Evolutionary conservation across 1,139 yeast genomes (phyloP).

Genomic region (Suhomyces guaymorum): DNA sequence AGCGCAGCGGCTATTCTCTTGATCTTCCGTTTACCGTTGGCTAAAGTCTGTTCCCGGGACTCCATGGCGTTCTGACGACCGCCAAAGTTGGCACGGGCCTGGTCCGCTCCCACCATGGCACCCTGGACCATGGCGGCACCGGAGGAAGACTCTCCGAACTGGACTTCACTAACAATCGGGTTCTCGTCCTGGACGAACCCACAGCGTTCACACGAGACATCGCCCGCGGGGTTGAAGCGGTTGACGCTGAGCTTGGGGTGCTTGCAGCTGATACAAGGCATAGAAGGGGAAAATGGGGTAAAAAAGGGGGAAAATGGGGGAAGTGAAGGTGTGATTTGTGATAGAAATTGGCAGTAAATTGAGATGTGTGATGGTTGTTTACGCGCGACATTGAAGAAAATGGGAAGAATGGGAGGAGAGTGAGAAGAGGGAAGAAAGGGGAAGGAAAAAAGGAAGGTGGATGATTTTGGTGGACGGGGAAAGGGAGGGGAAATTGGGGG

Average conservation of each 20-base stretch:
- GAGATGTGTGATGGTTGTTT: not conserved
- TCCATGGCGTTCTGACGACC: conserved; percentile 74
- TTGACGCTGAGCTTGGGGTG: conserved; percentile 34
- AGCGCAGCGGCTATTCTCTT: conserved; percentile 77
- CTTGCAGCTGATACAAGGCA: conserved; percentile 36
- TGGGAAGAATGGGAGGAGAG: not conserved
- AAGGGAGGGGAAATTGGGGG: too few relatives aligned
- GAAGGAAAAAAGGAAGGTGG: not conserved
- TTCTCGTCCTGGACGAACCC: conserved; percentile 89
- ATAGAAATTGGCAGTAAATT: too few relatives aligned
- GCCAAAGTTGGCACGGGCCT: conserved; percentile 68
- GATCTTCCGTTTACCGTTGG: conserved; percentile 77
- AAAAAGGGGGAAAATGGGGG: conserved; percentile 2
- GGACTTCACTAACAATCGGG: conserved; percentile 92
- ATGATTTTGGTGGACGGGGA: too few relatives aligned
- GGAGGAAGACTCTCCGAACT: conserved; percentile 85
- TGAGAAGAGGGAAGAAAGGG: not conserved
- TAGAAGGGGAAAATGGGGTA: conserved; percentile 14
- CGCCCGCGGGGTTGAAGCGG: conserved; percentile 62
- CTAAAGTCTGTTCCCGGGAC: conserved; percentile 82
- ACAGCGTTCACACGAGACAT: conserved; percentile 76
- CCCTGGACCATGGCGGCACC: conserved; percentile 98
- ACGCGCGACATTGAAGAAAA: not conserved
- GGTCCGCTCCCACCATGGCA: conserved; percentile 87
- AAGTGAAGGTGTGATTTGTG: too few relatives aligned